Evolutionary conservation across 1,284 basidiomycete species (phyloP), one percentile per base, ranked within the genome.

Genomic region (Papiliotrema terrestris): DNA sequence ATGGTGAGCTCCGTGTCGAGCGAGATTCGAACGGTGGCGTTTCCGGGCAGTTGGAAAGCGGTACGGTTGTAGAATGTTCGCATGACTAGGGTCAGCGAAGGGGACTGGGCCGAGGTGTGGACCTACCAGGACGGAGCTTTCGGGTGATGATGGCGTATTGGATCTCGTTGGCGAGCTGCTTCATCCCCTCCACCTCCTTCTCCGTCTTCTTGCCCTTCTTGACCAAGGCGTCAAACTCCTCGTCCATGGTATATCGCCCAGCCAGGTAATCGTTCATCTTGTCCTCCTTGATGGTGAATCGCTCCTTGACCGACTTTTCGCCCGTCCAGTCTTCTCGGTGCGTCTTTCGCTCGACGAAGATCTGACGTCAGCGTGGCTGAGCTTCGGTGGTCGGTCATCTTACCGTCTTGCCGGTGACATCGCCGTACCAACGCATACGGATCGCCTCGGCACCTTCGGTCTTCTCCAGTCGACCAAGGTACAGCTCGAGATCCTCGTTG

Each of bases 261-360:
- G 81, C 81, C 54, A 97, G 79, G 81, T 91, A 98, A 25, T 89
- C 87, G 72, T 98, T 97, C 66, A 98, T 88, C 56, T 91, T 85
- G 63, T 93, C 86, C 75, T 98, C 95, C 76, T 96, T 95, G 78
- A 98, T 88, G 1, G 92, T 87, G 80, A 98, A 98, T 8, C 95
- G 91, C 29, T 95, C 91, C 78, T 98, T 98, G 73, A 98, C 95
- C 17, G 91, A 95, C 78, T 98, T 98, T 77, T 98, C 95, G 35
- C 95, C 95, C 0, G 96, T 98, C 95, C 96, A 98, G 75, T 98
- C 95, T 78, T 98, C 95, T 51, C 94, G 84, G 73, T 98, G 95
- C 0, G 96, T 98, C 79, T 98, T 98, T 57, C 96, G 90, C 80
- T 98, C 95, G 44, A 98, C 92, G 68, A 97, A 98, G 60, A 98